A percentile compares a stretch with the other conserved stretches of the same genome.
Evolutionary conservation across 345 rosid species (phyloP).

Genomic region (Lepidium didymum): DNA sequence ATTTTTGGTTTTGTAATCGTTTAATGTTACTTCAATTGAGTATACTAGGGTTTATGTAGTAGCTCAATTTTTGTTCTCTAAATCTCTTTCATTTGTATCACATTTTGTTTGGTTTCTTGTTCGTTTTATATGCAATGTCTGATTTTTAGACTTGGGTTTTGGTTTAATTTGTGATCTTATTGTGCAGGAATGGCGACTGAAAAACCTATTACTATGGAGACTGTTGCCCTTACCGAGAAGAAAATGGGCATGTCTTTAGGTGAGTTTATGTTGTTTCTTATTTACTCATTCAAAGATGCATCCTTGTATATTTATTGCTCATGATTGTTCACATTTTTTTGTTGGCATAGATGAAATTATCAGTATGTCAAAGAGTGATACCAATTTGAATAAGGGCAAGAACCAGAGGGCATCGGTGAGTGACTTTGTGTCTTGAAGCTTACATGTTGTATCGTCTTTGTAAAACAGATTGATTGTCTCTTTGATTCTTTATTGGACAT

Average conservation of each 20-base stretch:
- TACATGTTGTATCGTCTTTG: neutral
- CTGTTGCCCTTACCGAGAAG: conserved; percentile 81
- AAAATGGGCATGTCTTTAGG: conserved; percentile 89
- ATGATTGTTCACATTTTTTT: conserved; percentile 1
- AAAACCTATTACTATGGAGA: conserved; percentile 62
- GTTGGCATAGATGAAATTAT: conserved; percentile 57
- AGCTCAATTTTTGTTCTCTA: too few species aligned
- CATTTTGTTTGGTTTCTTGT: neutral
- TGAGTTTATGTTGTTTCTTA: conserved; percentile 4
- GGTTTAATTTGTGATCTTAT: neutral
- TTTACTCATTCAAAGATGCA: neutral
- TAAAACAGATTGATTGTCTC: neutral
- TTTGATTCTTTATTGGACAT: neutral
- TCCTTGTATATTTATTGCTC: neutral
- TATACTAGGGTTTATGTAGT: neutral
- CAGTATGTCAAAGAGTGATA: conserved; percentile 66
- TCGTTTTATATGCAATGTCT: neutral
- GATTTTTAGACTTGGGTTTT: neutral
- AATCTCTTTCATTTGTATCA: neutral
- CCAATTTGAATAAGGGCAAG: conserved; percentile 37
- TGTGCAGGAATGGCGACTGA: conserved; percentile 44
- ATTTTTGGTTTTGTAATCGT: neutral
- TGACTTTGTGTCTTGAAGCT: neutral
- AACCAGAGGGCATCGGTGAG: conserved; percentile 51
- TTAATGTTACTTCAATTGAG: neutral